A percentile compares a stretch with the other conserved stretches of the same genome.
phyloP scores from a whole-genome alignment of 331 rosid species.

The Malus hybrid region DNA sequence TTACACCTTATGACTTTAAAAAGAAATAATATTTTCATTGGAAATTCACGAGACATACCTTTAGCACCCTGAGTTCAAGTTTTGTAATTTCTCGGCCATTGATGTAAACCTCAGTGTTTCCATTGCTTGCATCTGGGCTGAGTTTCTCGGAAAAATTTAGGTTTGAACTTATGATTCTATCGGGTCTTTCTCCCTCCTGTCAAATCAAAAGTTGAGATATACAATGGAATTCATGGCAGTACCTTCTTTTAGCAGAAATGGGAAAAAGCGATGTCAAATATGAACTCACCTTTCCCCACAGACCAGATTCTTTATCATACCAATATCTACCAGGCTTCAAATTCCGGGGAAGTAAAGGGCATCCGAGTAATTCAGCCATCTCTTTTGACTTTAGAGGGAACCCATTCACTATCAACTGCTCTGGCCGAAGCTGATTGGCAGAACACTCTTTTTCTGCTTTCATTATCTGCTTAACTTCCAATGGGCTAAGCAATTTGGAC shows the following conservation, averaged over 20 bases:
- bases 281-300: constrained; percentile 88
- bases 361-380: constrained; percentile 86
- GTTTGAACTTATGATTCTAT: constrained; percentile 84
- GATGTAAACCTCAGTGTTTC: constrained; percentile 88
- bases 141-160: constrained; percentile 83
- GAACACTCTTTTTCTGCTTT: constrained; percentile 94
- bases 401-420: constrained; percentile 84
- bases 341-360: constrained; percentile 75
- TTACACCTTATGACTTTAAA: constrained; percentile 13
- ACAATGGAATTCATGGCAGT: constrained; percentile 2
- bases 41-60: constrained; percentile 40
- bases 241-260: background rate
- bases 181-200: constrained; percentile 95
- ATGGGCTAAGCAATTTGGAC: constrained; percentile 79
- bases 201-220: constrained; percentile 21
- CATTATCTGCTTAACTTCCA: constrained; percentile 97
- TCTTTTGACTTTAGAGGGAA: constrained; percentile 70
- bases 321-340: constrained; percentile 96
- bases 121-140: constrained; percentile 69
- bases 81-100: constrained; percentile 95
- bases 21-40: background rate
- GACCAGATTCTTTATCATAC: constrained; percentile 98
- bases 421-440: constrained; percentile 96
- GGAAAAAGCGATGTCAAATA: constrained; percentile 12
- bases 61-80: constrained; percentile 88